phyloP scores from a whole-genome alignment of 2,329 filamentous ascomycete species.

The Colletotrichum godetiae region DNA sequence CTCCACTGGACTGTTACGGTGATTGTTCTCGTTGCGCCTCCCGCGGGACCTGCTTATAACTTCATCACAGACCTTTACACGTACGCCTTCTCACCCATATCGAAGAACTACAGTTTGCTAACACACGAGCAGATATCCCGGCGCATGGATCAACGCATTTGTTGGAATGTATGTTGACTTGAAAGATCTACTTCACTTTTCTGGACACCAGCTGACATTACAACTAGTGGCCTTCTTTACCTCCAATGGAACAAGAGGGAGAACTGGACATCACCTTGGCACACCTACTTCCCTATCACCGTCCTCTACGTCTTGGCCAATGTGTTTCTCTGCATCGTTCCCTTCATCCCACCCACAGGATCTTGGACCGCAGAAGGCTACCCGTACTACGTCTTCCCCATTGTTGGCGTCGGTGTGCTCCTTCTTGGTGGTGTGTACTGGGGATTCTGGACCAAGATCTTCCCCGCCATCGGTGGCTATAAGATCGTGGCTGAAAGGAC shows the following conservation, averaged over 20 bases:
- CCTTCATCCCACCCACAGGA: slow-evolving; percentile 64
- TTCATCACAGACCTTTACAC: slow-evolving; percentile 69
- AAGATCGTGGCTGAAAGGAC: slow-evolving; percentile 57
- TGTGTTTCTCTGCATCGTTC: slow-evolving; percentile 63
- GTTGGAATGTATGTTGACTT: slow-evolving; percentile 45
- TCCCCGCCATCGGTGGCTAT: slow-evolving; percentile 62
- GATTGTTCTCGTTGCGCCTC: slow-evolving; percentile 74
- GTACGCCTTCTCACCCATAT: not conserved
- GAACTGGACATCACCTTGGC: slow-evolving; percentile 65
- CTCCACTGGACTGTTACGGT: slow-evolving; percentile 75
- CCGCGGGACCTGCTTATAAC: slow-evolving; percentile 75
- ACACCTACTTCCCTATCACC: slow-evolving; percentile 59
- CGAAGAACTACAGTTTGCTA: not conserved
- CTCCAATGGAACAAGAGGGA: slow-evolving; percentile 61
- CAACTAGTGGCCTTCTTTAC: slow-evolving; percentile 59
- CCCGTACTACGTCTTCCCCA: slow-evolving; percentile 67
- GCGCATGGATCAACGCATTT: slow-evolving; percentile 64
- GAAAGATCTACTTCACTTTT: not conserved
- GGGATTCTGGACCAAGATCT: slow-evolving; percentile 61
- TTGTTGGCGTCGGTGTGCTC: slow-evolving; percentile 64
- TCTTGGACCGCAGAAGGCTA: slow-evolving; percentile 61
- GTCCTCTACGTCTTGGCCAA: slow-evolving; percentile 63
- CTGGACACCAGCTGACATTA: not conserved
- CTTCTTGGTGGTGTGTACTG: slow-evolving; percentile 64
- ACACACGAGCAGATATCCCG: slow-evolving; percentile 51